Evolutionary conservation across 2,329 filamentous ascomycete genomes (phyloP).

Genomic region (Colletotrichum sp.): DNA sequence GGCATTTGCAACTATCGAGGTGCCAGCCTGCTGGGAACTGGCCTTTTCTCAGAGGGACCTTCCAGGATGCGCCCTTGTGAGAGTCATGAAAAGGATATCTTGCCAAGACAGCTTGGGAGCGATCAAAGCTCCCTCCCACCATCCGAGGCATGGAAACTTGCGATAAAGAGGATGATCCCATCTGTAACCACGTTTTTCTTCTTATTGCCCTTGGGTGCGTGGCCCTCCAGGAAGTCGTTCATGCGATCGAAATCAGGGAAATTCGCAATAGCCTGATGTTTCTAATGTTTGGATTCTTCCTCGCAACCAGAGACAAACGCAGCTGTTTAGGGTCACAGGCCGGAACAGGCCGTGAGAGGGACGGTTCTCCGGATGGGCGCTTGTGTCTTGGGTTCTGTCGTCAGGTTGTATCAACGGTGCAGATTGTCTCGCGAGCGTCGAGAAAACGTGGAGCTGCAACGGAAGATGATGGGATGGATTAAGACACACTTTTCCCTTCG

Average conservation of each 20-base stretch:
- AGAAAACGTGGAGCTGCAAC: not conserved
- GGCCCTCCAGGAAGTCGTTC: not conserved
- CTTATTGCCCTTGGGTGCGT: not conserved
- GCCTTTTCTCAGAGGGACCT: not conserved
- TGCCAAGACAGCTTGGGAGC: not conserved
- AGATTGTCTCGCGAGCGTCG: not conserved
- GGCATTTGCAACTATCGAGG: constrained; percentile 3
- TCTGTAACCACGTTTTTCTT: not conserved
- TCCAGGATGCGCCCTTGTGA: not conserved
- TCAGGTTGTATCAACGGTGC: not conserved
- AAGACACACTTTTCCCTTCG: not conserved
- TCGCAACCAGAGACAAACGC: not conserved
- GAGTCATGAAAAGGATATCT: not conserved
- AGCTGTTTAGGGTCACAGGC: not conserved
- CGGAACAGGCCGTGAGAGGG: not conserved
- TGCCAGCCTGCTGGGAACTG: not conserved
- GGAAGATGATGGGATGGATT: not conserved
- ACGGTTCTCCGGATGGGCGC: not conserved
- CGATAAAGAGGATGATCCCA: not conserved
- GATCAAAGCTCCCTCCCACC: not conserved
- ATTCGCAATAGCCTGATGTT: not conserved
- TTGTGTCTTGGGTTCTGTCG: not conserved
- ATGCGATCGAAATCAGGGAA: not conserved
- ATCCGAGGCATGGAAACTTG: not conserved
- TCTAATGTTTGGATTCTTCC: not conserved